Conservation (phyloP, 169 alveolate genomes). For the Besnoitia besnoiti region DNA sequence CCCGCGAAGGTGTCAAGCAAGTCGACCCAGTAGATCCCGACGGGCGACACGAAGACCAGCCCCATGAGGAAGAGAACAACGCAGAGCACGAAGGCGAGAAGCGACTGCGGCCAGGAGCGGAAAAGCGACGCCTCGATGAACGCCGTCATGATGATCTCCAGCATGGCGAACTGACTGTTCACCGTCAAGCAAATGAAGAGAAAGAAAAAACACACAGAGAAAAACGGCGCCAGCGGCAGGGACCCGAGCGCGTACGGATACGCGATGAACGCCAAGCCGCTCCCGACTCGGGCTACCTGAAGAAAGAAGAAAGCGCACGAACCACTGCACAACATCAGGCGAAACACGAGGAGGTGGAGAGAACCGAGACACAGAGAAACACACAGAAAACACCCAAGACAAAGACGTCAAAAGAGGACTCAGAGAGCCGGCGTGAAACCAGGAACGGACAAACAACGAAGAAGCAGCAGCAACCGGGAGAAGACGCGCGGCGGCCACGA, state of each 20-base stretch:
- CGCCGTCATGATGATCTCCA: constrained; percentile 5
- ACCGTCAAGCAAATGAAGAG: neutral
- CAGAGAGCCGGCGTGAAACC: neutral
- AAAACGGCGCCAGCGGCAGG: neutral
- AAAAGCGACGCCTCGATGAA: neutral
- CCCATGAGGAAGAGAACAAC: constrained; percentile 24
- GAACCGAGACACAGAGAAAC: neutral
- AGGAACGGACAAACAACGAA: neutral
- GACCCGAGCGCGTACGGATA: constrained; percentile 2
- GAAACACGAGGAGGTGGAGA: neutral
- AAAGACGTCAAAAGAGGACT: neutral
- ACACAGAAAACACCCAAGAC: neutral
- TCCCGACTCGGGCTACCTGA: constrained; percentile 35
- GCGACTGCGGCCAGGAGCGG: neutral
- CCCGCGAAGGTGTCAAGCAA: constrained; percentile 15
- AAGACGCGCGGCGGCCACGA: too few relatives aligned
- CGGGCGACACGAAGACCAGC: neutral
- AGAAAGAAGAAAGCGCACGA: neutral
- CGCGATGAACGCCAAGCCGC: constrained; percentile 17
- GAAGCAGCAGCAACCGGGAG: neutral
- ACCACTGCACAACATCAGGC: too few relatives aligned
- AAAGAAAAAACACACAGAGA: neutral
- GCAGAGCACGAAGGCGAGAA: neutral
- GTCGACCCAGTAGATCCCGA: constrained; percentile 27
- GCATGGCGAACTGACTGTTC: constrained; percentile 19